Base-by-base conservation (phyloP, 2,329 filamentous ascomycete genomes). In the Penicillium sp. region DNA sequence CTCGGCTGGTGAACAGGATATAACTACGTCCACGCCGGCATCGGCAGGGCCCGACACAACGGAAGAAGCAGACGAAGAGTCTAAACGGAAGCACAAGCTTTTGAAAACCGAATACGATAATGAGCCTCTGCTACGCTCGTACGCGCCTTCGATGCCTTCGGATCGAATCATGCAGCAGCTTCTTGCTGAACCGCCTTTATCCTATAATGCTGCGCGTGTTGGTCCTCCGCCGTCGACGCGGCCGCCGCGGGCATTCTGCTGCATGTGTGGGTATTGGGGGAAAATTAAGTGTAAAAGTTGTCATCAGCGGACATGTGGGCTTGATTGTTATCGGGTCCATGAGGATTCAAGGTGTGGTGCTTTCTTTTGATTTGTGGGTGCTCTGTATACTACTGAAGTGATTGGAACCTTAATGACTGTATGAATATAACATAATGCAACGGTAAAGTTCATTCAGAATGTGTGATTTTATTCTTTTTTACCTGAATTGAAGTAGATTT, bases 191-290 rank as follows among this genome's bases (percentile, higher is more conserved):
- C 69, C 70, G 6, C 65, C 70, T 3, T 49, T 73, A 13, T 64
- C 65, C 15, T 73, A 71, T 48, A 68, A 67, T 40, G 67, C 66
- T 2, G 61, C 70, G 8, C 59, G 69, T 6, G 65, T 66, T 1
- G 62, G 57, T 5, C 59, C 66, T 16, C 54, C 59, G 1, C 35
- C 51, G 1, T 48, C 53, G 1, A 46, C 52, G 4, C 65, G 57
- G 29, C 57, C 68, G 7, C 54, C 55, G 27, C 56, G 69, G 20
- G 48, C 59, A 32, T 73, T 73, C 43, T 73, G 70, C 47, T 62
- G 61, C 32, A 66, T 73, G 43, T 73, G 70, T 47, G 70, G 70
- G 8, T 73, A 72, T 37, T 73, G 70, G 70, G 70, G 70, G 0
- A 67, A 68, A 48, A 64, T 71, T 18, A 62, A 65, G 47, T 73